Evolutionary conservation across 164 flowering plant species (phyloP), one percentile per base, ranked within the genome.

Genomic region (Tinospora cordifolia): DNA sequence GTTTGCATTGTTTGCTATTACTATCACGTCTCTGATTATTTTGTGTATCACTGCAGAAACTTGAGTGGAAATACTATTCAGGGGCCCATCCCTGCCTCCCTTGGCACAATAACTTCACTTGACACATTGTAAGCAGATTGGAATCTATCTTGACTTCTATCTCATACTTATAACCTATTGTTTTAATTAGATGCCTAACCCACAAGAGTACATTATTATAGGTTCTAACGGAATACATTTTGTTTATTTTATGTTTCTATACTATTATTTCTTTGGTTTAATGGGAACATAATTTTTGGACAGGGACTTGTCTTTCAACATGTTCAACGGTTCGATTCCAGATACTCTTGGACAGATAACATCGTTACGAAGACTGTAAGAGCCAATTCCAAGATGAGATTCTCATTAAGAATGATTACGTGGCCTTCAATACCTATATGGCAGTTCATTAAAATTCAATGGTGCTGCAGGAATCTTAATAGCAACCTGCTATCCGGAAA

Each of bases 261-360:
- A 19, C 8, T 54, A 8, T 51, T 1, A 17, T 17, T 49, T 49
- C 24, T 19, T 54, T 54, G 24, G 60, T 54, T n/a, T 26, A 38
- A n/a, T 3, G 38, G 38, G 67, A 3, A 63, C 8, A 63, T 62
- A 59, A 54, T 77, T 72, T 40, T 26, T 67, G 72, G 62, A 74
- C 92, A 95, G 99, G 81, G 98, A 92, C 77, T 90, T 95, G 22
- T 95, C 99, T 15, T 91, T 79, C 85, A 95, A 95, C 77, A 75
- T 73, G 69, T 82, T 95, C 75, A 92, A 92, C 78, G 98, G 96
- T 73, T 86, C 98, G 34, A 90, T 95, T 78, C 99, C 99, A 46
- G 97, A 90, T 75, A 90, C 85, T 75, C 84, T 95, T 58, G 98
- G 99, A 71, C 84, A 80, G 77, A 79, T 95, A 74, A 86, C 90